Base-by-base conservation (phyloP, 2,329 filamentous ascomycete genomes). In the Chaetomium strumarium region DNA sequence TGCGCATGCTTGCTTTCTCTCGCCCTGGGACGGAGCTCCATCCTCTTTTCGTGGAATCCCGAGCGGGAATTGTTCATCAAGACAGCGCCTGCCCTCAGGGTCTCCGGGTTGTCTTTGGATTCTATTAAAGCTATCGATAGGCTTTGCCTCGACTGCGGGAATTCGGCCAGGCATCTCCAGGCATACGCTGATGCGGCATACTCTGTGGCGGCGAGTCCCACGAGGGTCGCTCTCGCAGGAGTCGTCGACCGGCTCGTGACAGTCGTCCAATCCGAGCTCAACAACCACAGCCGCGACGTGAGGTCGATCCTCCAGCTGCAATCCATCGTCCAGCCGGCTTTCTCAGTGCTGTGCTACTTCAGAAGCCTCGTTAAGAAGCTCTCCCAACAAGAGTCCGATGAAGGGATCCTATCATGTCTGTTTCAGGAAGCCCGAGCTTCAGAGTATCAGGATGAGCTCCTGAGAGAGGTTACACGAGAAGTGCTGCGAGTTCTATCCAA, bases 11-110 rank as follows among this genome's bases (percentile, higher is more conserved):
- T 92, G 0, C 72, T 86, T 55, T 78, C 82, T 12, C 71, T 92
- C 1, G 80, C 82, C 0, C 76, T 90, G 6, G 88, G 88, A 0
- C 77, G 86, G 44, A 84, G 83, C 37, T 91, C 88, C 0, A 74
- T 86, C 1, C 77, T 93, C 33, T 93, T 89, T 65, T 64, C 68
- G 0, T 89, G 81, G 75, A 72, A 84, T 46, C 65, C 73, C 2
- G 70, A 72, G 2, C 73, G 73, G 29, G 69, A 68, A 20, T 70
- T 69, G 0, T 89, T 91, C 60, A 66, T 69, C 14, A 72, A 76
- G 10, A 67, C 69, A 2, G 60, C 78, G 1, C 61, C 72, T 0
- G 66, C 69, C 7, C 71, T 80, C 55, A 73, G 79, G 44, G 72
- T 83, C 39, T 77, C 79, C 0, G 80, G 81, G 5, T 80, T 80